These are phyloP conservation scores for Lipomyces kockii DNA, from an alignment of 805 yeast genomes.

Conservation along the genomic window DNA sequence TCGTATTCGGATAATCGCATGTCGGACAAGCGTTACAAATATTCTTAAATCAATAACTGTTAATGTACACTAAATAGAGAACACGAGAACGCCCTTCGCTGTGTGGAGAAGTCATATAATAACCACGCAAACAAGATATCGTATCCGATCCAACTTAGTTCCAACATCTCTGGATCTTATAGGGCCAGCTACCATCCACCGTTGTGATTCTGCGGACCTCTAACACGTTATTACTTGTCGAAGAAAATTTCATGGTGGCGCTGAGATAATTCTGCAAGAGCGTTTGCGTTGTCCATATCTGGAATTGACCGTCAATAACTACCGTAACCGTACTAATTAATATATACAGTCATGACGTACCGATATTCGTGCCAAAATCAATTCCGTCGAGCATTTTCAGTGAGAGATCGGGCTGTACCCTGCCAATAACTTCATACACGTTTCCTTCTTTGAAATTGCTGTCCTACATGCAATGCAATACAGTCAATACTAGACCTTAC, in stretches of 20 bases:
- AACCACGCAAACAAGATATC: background rate
- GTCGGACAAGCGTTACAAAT: background rate
- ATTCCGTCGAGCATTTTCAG: constrained; percentile 38
- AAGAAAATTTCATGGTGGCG: constrained; percentile 24
- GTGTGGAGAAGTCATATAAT: background rate
- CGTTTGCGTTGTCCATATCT: constrained; percentile 32
- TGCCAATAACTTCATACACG: constrained; percentile 46
- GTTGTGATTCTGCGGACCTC: background rate
- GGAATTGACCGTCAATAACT: background rate
- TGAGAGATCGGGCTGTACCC: constrained; percentile 42
- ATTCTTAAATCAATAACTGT: background rate
- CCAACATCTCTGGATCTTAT: background rate
- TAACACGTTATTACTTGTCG: background rate
- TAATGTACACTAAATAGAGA: background rate
- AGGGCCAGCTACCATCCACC: background rate
- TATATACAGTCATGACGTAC: constrained; percentile 14
- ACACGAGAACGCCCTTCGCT: background rate
- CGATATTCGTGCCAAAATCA: constrained; percentile 36
- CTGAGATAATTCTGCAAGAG: constrained; percentile 28
- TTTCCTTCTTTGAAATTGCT: constrained; percentile 37
- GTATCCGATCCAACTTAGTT: background rate
- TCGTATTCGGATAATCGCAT: too few relatives aligned
- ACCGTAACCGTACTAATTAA: background rate
- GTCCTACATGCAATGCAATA: background rate
- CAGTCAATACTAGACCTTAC: background rate